phyloP scores from a whole-genome alignment of 768 basidiomycete genomes.

The Suillus hirtellus region DNA sequence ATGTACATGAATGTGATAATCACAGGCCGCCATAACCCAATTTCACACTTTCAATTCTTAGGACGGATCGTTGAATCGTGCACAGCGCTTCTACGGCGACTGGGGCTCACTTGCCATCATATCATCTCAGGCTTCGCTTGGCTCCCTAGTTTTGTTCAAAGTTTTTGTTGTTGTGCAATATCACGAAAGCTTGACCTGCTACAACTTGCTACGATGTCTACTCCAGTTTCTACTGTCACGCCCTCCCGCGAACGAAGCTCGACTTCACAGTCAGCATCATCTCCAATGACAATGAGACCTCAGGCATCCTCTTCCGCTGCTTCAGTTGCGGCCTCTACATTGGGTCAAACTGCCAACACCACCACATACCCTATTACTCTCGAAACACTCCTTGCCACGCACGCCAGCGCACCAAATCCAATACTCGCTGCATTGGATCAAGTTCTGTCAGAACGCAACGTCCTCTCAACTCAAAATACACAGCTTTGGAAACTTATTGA shows the following conservation, averaged over 20 bases:
- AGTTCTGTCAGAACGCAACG: conserved; percentile 78
- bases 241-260: conserved; percentile 27
- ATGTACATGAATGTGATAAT: neutral
- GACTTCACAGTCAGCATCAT: conserved; percentile 22
- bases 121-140: neutral
- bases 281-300: conserved; percentile 34
- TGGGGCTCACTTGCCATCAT: neutral
- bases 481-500: conserved; percentile 96
- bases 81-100: neutral
- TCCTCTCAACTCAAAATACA: conserved; percentile 76
- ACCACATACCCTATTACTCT: conserved; percentile 42
- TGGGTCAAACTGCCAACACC: conserved; percentile 30
- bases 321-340: conserved; percentile 26
- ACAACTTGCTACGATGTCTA: conserved; percentile 3
- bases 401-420: conserved; percentile 56
- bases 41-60: neutral
- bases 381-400: conserved; percentile 54
- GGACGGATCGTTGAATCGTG: neutral
- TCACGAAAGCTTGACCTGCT: neutral
- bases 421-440: conserved; percentile 66
- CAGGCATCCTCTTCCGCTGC: conserved; percentile 33
- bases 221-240: conserved; percentile 16
- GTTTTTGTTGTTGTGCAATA: conserved; percentile 4
- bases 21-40: neutral
- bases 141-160: neutral